Base-by-base conservation (phyloP, 1,139 yeast species). In the Taphrina sp. region DNA sequence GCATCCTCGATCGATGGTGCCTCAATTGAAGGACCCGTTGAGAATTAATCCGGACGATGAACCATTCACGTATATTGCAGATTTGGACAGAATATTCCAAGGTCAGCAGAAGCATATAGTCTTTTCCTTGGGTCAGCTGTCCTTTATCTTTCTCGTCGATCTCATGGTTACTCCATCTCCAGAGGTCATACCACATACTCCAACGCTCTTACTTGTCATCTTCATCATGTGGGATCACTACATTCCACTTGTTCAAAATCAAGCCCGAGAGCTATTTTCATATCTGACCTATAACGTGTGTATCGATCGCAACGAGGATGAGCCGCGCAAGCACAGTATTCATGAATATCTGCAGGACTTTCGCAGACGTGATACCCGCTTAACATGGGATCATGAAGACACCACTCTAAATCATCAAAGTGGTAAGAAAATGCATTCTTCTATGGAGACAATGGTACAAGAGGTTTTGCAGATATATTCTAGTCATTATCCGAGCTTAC, bases 151-250 rank as follows among this genome's bases (percentile, higher is more conserved):
- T 63, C 70, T 92, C 59, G 95, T 88, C 1, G 97, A 92, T 67
- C 69, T 90, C 45, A 73, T 87, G 57, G 83, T n/a, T 71, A 77
- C 37, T 80, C 83, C 36, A 75, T 59, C 75, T 58, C 85, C 83
- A 16, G 70, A 80, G 10, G 75, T 85, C 65, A 73, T 70, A 28
- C 61, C 64, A 2, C 79, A 80, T 47, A 70, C 90, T 10, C 90
- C 97, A 0, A 70, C 87, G n/a, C 70, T 92, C 34, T 70, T 92
- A n/a, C 97, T 92, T 64, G 79, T 86, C 1, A 77, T 90, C 1
- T 78, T 90, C 63, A 85, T 87, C 0, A 72, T 90, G 39, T 72
- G 90, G 52, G 99, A 94, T 66, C 97, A 94, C 67, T 94, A 92
- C 68, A 74, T 86, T 43, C 80, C 81, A 0, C 72, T 88, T 28